Conservation (phyloP, 148 eudicot species). For the Vaccinium darrowii region DNA sequence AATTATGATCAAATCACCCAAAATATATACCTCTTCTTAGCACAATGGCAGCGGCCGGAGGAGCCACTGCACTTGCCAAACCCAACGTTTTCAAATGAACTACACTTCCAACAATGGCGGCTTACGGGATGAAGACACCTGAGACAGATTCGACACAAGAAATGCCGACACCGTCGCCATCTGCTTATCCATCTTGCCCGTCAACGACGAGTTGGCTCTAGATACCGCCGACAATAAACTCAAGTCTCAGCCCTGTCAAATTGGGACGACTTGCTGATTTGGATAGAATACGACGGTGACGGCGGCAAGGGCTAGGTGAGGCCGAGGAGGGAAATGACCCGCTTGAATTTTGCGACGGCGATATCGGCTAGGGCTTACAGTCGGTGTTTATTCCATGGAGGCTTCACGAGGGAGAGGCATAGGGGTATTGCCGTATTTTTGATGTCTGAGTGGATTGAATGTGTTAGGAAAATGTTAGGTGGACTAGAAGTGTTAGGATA, state of each 20-base stretch:
- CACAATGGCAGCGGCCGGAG: conserved; percentile 81
- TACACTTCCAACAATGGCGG: conserved; percentile 79
- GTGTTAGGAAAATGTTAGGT: too few relatives aligned
- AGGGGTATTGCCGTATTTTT: too few relatives aligned
- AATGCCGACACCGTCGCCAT: conserved; percentile 33
- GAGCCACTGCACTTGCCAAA: conserved; percentile 81
- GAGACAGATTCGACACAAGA: conserved; percentile 45
- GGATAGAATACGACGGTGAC: too few relatives aligned
- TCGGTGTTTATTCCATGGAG: conserved; percentile 20
- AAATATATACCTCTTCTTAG: conserved; percentile 66
- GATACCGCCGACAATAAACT: conserved; percentile 60
- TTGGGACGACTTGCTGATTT: too few relatives aligned
- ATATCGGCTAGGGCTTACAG: conserved; percentile 53
- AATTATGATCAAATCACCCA: background rate
- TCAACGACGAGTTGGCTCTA: conserved; percentile 58
- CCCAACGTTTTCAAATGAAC: conserved; percentile 46
- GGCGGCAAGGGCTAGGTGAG: conserved; percentile 37
- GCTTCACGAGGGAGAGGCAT: too few relatives aligned
- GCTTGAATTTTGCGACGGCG: conserved; percentile 42
- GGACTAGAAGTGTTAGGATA: too few relatives aligned
- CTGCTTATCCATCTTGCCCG: conserved; percentile 39
- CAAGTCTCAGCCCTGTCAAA: conserved; percentile 13
- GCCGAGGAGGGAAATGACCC: conserved; percentile 67
- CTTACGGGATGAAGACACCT: conserved; percentile 48
- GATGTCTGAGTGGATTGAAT: too few relatives aligned